Base-by-base conservation (phyloP, 2,329 filamentous ascomycete species). In the Ustilaginoidea virens region DNA sequence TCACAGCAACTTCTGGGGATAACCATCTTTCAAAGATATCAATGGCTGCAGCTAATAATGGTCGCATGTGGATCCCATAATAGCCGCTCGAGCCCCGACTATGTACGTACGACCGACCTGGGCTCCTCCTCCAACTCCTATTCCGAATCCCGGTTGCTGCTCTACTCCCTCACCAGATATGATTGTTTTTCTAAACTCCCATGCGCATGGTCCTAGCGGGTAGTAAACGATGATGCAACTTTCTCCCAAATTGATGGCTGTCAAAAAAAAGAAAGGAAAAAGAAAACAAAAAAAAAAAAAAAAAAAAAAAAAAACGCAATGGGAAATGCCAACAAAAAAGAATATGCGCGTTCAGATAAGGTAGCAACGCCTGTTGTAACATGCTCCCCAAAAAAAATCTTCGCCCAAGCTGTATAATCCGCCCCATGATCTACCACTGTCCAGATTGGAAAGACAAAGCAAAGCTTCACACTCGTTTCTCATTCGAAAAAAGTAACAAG, bases 301-400 rank as follows among this genome's bases (percentile, higher is more conserved):
- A 7, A 24, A 7, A 12, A 8, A 24, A 24, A 9, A 8, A 24
- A 10, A 12, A 6, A 8, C 22, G 6, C 22, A 12, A 2, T 24
- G 9, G 13, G 22, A 11, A 24, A 24, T 9, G 22, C n/a, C n/a
- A 11, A 12, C 17, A 17, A 23, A 20, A 10, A 29, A 25, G 17
- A 14, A 21, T 23, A 26, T 25, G 16, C 32, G 23, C 18, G 23
- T 27, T 17, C 40, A 37, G 40, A 39, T 42, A 37, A 46, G 49
- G 44, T 42, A 44, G 41, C 40, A 53, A 53, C 49, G 49, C 49
- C 49, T 28, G 41, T 41, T 27, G 22, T 30, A 43, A 45, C 38
- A 53, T 51, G 49, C 46, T 51, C 47, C 36, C 48, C 39, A 39
- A 38, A 44, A 39, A 38, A 44, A 40, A 37, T 37, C 36, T 34